These are phyloP conservation scores for Nadsonia commutata DNA, from an alignment of 1,139 yeast genomes.

Conservation along the genomic window DNA sequence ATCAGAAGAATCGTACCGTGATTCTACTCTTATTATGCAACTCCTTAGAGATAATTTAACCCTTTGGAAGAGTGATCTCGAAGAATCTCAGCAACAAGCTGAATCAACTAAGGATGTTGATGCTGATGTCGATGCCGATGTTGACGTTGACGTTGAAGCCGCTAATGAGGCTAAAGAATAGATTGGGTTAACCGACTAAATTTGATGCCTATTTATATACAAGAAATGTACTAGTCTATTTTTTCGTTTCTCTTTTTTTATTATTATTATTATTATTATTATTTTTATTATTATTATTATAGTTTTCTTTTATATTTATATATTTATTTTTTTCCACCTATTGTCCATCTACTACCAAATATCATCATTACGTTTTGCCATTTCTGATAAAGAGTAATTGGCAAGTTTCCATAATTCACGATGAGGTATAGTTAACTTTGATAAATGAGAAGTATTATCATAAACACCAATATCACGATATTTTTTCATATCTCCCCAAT, in stretches of 20 bases:
- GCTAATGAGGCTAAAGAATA: constrained; percentile 6
- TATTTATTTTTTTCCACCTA: not conserved
- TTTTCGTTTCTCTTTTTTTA: not conserved
- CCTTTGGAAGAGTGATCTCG: constrained; percentile 93
- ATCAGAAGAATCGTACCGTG: constrained; percentile 96
- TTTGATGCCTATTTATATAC: no score
- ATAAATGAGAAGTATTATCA: no score
- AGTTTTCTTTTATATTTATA: not conserved
- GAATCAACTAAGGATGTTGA: constrained; percentile 35
- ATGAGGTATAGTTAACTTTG: no score
- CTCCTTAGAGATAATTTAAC: constrained; percentile 96
- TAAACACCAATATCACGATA: no score
- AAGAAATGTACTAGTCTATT: not conserved
- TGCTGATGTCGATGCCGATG: constrained; percentile 34
- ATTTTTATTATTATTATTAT: no score
- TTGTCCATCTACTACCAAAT: no score
- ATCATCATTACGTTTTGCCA: no score
- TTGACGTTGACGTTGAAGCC: constrained; percentile 11
- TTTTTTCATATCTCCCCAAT: no score
- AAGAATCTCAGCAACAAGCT: constrained; percentile 44
- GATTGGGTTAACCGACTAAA: no score
- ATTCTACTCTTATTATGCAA: constrained; percentile 97
- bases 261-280: not conserved
- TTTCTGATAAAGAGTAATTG: no score
- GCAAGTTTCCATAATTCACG: no score